Evolutionary conservation across 75 land plant genomes (phyloP).

Genomic region (Cupressus sempervirens): DNA sequence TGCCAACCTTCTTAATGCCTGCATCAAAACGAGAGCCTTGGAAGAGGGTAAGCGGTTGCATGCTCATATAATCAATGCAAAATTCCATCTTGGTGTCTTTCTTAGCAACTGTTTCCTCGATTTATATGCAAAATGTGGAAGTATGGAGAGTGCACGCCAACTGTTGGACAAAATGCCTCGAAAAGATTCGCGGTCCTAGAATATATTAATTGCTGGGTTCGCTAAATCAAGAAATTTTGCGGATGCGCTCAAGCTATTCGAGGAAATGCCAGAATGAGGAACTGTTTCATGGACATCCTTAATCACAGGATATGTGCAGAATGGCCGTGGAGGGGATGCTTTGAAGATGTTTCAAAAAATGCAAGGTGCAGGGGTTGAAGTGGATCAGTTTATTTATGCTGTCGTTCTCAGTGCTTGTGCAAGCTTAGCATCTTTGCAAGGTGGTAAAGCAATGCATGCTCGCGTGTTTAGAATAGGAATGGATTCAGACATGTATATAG

Average conservation of each 20-base stretch:
- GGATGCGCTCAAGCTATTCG: constrained; percentile 30
- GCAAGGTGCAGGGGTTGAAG: constrained; percentile 12
- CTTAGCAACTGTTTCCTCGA: constrained; percentile 34
- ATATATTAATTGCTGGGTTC: constrained; percentile 42
- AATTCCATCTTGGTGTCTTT: constrained; percentile 14
- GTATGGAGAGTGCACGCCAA: constrained; percentile 23
- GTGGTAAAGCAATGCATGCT: constrained; percentile 45
- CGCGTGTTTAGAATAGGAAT: constrained; percentile 28
- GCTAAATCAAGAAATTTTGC: constrained; percentile 22
- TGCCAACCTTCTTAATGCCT: constrained; percentile 15
- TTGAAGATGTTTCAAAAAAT: constrained; percentile 27
- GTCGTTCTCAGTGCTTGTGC: constrained; percentile 41
- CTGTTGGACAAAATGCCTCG: constrained; percentile 40
- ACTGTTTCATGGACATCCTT: constrained; percentile 57
- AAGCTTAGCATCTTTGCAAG: constrained; percentile 9
- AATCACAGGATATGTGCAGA: constrained; percentile 40
- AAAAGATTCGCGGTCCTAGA: constrained; percentile 46
- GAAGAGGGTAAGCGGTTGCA: constrained; percentile 31
- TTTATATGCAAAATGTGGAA: constrained; percentile 34
- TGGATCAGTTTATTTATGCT: constrained; percentile 34
- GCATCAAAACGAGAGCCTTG: constrained; percentile 17
- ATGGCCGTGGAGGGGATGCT: constrained; percentile 29
- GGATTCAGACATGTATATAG: constrained; percentile 37
- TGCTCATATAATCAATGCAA: constrained; percentile 15
- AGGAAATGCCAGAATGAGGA: constrained; percentile 36